Evolutionary conservation across 305 asterid species (phyloP), one percentile per base, ranked within the genome.

Genomic region (Rubia tinctorum): DNA sequence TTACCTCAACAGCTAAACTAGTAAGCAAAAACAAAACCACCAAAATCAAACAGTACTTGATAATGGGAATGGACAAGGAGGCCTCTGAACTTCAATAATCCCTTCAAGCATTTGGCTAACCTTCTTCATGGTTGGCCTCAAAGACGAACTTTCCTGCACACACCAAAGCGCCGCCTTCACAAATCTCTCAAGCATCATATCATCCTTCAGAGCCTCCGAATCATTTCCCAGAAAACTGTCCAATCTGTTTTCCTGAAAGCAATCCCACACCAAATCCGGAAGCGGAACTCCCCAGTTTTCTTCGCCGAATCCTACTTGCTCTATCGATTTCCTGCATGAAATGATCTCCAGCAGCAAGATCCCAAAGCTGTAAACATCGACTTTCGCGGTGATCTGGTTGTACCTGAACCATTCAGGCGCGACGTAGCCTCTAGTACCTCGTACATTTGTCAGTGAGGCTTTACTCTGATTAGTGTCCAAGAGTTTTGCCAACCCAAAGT

Each of bases 401-500:
- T 47, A 73, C 60, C 84, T 73, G 47, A 69, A 78, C 84, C 84
- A 78, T 55, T 83, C 80, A 1, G 84, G 87, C 1, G 84, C 84
- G 0, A 79, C 72, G 18, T 82, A 82, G 0, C 87, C 87, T 49
- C 62, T 82, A 0, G 84, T 82, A 42, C 86, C 88, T 61, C 82
- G 65, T 6, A 84, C 69, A 9, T 71, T 47, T 6, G 84, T 79
- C 2, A 49, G 60, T 14, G 69, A 37, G 8, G 82, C 82, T 71
- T 68, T 42, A 0, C 77, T 79, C 66, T 84, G 85, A 73, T 84
- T 69, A 4, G 66, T 60, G 44, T 1, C 73, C 79, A 81, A 61
- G 43, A 84, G 84, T 30, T 84, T 84, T 12, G 83, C 88, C 76
- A 81, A 60, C 6, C 86, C 88, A 6, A 81, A 84, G 68, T 84